Conservation (phyloP, 495 filamentous ascomycete species). For the Jackrogersella minutella region DNA sequence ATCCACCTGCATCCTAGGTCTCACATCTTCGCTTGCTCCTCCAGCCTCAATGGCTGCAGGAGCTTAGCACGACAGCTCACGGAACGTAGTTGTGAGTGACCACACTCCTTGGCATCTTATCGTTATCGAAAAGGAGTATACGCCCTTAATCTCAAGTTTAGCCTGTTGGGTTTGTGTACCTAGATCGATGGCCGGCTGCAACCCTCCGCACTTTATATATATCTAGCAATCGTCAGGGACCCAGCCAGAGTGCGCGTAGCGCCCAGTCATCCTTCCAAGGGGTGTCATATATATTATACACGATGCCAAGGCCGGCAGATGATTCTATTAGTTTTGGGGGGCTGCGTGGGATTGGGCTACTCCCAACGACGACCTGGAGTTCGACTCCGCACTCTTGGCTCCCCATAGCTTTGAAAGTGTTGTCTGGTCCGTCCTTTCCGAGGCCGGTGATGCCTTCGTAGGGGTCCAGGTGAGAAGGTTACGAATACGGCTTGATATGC, state of each 20-base stretch:
- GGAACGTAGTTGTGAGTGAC: conserved; percentile 11
- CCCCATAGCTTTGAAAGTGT: neutral
- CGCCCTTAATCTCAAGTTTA: conserved; percentile 37
- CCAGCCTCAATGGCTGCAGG: conserved; percentile 23
- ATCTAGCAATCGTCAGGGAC: conserved; percentile 24
- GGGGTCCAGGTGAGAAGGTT: neutral
- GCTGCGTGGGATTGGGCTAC: conserved; percentile 24
- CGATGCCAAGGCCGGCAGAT: conserved; percentile 48
- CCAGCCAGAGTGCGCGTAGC: conserved; percentile 18
- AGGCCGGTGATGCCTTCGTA: conserved; percentile 22
- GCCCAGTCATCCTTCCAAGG: conserved; percentile 30
- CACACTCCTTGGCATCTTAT: conserved; percentile 44
- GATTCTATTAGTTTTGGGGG: conserved; percentile 22
- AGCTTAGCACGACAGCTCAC: conserved; percentile 24
- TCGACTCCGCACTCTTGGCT: conserved; percentile 32
- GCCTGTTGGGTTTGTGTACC: conserved; percentile 28
- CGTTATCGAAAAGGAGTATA: conserved; percentile 38
- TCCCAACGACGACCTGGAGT: conserved; percentile 13
- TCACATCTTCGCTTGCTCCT: conserved; percentile 11
- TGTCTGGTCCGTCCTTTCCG: conserved; percentile 14
- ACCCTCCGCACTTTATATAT: conserved; percentile 37
- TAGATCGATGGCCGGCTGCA: conserved; percentile 37
- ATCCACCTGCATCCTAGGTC: conserved; percentile 37
- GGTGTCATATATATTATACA: conserved; percentile 42
- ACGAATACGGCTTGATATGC: conserved; percentile 22